Percentiles rank a stretch among this genome's conserved stretches.
These are phyloP conservation scores for Apophysomyces trapeziformis DNA, from an alignment of 371 early-diverging fungal species.

Conservation along the genomic window DNA sequence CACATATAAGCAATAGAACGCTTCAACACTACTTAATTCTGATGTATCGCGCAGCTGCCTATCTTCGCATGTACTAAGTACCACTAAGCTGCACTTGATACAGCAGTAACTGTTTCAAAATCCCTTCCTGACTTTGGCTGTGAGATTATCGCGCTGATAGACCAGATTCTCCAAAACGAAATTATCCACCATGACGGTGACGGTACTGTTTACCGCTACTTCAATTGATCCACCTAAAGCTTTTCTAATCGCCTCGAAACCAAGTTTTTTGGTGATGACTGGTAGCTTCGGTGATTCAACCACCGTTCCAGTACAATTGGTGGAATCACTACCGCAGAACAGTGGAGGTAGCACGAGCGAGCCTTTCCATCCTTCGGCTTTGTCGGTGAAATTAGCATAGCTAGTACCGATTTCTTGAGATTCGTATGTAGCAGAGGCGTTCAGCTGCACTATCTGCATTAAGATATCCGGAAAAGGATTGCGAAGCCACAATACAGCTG, in stretches of 20 bases:
- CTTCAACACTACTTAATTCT: too few species aligned
- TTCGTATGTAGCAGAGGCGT: conserved; percentile 43
- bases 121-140: conserved; percentile 42
- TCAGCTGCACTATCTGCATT: conserved; percentile 40
- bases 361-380: conserved; percentile 30
- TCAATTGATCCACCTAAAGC: conserved; percentile 47
- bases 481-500: conserved; percentile 40
- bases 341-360: conserved; percentile 26
- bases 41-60: too few species aligned
- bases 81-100: too few species aligned
- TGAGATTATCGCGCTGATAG: conserved; percentile 44
- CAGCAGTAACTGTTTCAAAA: conserved; percentile 26
- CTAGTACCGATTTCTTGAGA: conserved; percentile 37
- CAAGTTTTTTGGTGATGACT: conserved; percentile 40
- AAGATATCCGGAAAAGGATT: conserved; percentile 44
- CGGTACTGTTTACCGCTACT: conserved; percentile 40
- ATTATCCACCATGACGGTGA: conserved; percentile 39
- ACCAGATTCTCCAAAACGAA: conserved; percentile 29
- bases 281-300: conserved; percentile 47
- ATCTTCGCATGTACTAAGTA: too few species aligned
- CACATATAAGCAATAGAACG: too few species aligned
- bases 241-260: conserved; percentile 41
- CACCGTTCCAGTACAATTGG: conserved; percentile 26
- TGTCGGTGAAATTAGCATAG: conserved; percentile 40
- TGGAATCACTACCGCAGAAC: conserved; percentile 8